A percentile compares a stretch with the other conserved stretches of the same genome.
phyloP scores from a whole-genome alignment of 2,329 filamentous ascomycete genomes.

The Coleophoma crateriformis region DNA sequence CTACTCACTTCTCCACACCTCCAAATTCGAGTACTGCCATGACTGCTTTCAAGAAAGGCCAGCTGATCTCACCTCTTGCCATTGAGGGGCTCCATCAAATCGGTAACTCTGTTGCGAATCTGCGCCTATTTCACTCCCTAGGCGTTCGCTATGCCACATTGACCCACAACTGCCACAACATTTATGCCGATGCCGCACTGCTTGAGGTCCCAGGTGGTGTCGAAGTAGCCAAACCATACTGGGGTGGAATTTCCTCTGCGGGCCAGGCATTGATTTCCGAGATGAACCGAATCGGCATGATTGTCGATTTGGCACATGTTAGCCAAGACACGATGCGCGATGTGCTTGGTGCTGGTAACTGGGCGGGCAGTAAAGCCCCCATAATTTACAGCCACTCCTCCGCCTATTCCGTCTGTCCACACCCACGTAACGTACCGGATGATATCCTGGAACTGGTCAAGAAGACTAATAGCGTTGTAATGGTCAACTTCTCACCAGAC shows the following conservation, averaged over 20 bases:
- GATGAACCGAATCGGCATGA: constrained; percentile 93
- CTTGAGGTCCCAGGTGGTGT: constrained; percentile 39
- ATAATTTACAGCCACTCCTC: constrained; percentile 89
- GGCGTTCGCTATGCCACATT: constrained; percentile 86
- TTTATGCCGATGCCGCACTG: constrained; percentile 79
- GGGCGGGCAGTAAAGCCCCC: constrained; percentile 71
- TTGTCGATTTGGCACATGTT: constrained; percentile 84
- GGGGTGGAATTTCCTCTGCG: constrained; percentile 66
- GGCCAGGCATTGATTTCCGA: constrained; percentile 70
- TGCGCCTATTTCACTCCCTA: constrained; percentile 70
- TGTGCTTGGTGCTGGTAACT: constrained; percentile 61
- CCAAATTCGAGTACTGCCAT: constrained; percentile 55
- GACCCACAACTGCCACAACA: constrained; percentile 92
- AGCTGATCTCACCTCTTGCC: constrained; percentile 71
- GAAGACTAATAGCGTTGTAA: constrained; percentile 68
- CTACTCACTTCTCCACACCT: constrained; percentile 62
- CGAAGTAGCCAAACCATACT: constrained; percentile 44
- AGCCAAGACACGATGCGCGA: constrained; percentile 79
- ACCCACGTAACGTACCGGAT: constrained; percentile 87
- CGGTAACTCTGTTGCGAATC: constrained; percentile 71
- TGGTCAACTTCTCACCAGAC: constrained; percentile 83
- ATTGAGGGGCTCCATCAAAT: constrained; percentile 93
- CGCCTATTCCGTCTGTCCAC: constrained; percentile 73
- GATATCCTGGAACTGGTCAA: constrained; percentile 75
- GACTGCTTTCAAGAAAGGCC: constrained; percentile 51